Conservation (phyloP, 179 eudicot genomes). For the Vitellaria paradoxa region DNA sequence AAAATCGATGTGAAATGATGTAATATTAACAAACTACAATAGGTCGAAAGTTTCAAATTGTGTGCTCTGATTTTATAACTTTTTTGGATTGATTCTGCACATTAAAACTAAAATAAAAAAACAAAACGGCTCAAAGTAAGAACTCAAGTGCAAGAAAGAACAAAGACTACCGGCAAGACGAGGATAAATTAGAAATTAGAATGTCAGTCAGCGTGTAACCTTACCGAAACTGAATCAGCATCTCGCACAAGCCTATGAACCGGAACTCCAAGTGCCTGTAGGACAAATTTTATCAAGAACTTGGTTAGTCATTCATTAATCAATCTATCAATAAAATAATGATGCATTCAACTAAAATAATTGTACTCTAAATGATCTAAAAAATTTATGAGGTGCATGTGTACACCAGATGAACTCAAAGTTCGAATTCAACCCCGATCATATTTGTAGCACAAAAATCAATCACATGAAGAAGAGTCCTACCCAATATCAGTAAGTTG, state of each 20-base stretch:
- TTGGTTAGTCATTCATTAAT: neutral
- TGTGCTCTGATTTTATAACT: neutral
- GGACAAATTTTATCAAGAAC: conserved; percentile 2
- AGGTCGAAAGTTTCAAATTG: neutral
- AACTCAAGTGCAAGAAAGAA: neutral
- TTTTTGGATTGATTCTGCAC: neutral
- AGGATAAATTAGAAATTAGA: neutral
- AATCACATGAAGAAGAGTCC: neutral
- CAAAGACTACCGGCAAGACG: neutral
- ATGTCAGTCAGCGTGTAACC: conserved; percentile 6
- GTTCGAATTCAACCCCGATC: neutral
- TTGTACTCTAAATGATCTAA: neutral
- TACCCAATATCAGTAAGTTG: neutral
- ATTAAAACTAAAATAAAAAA: neutral
- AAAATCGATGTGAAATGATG: neutral
- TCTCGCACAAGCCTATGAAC: conserved; percentile 85
- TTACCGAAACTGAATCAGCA: conserved; percentile 96
- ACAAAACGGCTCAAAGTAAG: neutral
- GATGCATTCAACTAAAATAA: neutral
- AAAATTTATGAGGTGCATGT: neutral
- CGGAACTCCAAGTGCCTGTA: conserved; percentile 92
- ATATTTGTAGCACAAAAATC: neutral
- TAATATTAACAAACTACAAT: neutral
- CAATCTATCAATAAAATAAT: neutral
- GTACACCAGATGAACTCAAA: neutral